These are phyloP conservation scores for Pseudogymnoascus sp. DNA, from an alignment of 2,329 filamentous ascomycete species.

Conservation along the genomic window DNA sequence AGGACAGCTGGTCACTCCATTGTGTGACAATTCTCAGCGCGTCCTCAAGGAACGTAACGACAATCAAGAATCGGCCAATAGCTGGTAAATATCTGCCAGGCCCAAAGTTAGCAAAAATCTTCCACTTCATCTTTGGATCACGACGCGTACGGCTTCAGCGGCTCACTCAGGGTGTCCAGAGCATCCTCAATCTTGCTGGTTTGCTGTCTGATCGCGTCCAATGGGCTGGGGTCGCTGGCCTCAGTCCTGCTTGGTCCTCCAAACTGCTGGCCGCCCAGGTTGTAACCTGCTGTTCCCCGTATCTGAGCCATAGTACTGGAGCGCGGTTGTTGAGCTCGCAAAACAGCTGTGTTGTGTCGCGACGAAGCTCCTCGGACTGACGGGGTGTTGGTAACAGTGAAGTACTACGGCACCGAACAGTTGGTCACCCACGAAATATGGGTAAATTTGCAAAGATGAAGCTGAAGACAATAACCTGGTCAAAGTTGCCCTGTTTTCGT, in stretches of 20 bases:
- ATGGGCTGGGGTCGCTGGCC: constrained; percentile 35
- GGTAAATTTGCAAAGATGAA: not conserved
- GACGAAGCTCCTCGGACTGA: constrained; percentile 1
- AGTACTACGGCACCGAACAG: not conserved
- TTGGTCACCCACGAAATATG: not conserved
- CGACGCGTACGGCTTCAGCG: constrained; percentile 80
- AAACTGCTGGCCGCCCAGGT: constrained; percentile 31
- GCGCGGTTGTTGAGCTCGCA: not conserved
- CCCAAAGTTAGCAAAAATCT: constrained; percentile 19
- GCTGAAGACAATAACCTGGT: constrained; percentile 7
- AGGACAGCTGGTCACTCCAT: constrained; percentile 91
- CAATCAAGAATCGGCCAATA: constrained; percentile 94
- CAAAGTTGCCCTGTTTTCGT: not conserved
- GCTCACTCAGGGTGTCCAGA: constrained; percentile 80
- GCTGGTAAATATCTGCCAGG: constrained; percentile 74
- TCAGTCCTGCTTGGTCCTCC: constrained; percentile 31
- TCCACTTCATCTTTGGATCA: constrained; percentile 13
- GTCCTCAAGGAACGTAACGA: constrained; percentile 97
- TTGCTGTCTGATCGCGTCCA: constrained; percentile 87
- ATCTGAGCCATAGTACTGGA: constrained; percentile 48
- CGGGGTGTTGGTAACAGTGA: not conserved
- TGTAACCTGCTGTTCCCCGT: constrained; percentile 45
- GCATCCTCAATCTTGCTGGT: constrained; percentile 98
- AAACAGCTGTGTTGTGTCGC: constrained; percentile 5
- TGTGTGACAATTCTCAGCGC: constrained; percentile 93